Evolutionary conservation across 140 eudicot genomes (phyloP).

Genomic region (Artemisia princeps): DNA sequence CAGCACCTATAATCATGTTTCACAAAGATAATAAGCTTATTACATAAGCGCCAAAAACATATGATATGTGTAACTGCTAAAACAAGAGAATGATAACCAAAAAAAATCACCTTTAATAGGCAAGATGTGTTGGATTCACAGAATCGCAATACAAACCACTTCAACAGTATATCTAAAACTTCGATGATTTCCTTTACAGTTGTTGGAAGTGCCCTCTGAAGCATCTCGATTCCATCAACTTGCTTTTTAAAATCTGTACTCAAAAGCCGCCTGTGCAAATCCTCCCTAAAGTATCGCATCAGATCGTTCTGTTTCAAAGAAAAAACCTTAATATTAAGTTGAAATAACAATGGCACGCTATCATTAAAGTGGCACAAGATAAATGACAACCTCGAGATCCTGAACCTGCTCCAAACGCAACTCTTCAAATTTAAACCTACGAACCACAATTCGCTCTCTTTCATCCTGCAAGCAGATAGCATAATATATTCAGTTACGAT

Average conservation of each 20-base stretch:
- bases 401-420: slow-evolving; percentile 91
- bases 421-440: slow-evolving; percentile 85
- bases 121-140: slow-evolving; percentile 98
- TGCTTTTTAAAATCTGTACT: slow-evolving; percentile 95
- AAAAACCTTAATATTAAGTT: not conserved
- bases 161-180: slow-evolving; percentile 74
- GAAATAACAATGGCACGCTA: not conserved
- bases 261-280: slow-evolving; percentile 72
- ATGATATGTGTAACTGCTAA: not conserved
- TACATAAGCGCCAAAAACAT: slow-evolving; percentile 7
- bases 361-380: not conserved
- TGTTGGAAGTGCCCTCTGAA: slow-evolving; percentile 86
- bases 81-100: slow-evolving; percentile 7
- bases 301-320: slow-evolving; percentile 59
- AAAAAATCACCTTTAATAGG: slow-evolving; percentile 60
- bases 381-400: slow-evolving; percentile 77
- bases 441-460: slow-evolving; percentile 75
- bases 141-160: slow-evolving; percentile 90
- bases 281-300: slow-evolving; percentile 88
- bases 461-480: slow-evolving; percentile 62
- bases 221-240: slow-evolving; percentile 96
- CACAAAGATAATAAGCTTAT: not conserved
- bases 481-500: slow-evolving; percentile 9
- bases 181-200: slow-evolving; percentile 63
- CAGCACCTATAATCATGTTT: slow-evolving; percentile 48